phyloP scores from a whole-genome alignment of 441 rosid species.

The Syzygium malaccense region DNA sequence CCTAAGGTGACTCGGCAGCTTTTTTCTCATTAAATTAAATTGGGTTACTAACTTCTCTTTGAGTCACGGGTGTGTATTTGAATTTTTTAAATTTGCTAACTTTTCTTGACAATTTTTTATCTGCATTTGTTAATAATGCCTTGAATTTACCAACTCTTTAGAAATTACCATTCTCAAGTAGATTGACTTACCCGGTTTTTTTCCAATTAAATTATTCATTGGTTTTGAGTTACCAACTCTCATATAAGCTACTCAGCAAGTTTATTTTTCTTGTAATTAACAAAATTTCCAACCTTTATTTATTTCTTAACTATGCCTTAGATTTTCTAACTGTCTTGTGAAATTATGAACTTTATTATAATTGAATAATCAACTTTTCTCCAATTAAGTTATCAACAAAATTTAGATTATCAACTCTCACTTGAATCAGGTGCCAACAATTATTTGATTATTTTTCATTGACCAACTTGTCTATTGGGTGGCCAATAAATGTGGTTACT shows the following conservation, averaged over 20 bases:
- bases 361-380: background rate
- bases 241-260: background rate
- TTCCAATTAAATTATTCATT: background rate
- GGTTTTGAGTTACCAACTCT: background rate
- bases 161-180: background rate
- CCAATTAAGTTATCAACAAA: background rate
- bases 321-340: background rate
- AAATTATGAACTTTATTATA: background rate
- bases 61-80: background rate
- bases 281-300: background rate
- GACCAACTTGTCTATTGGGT: background rate
- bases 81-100: background rate
- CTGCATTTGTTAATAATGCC: background rate
- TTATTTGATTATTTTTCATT: background rate
- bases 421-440: background rate
- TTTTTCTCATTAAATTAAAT: background rate
- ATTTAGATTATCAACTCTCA: background rate
- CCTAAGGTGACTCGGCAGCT: background rate
- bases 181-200: background rate
- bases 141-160: background rate
- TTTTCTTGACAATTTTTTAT: background rate
- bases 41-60: background rate
- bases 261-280: background rate
- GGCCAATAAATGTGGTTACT: background rate
- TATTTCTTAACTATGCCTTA: background rate